phyloP scores from a whole-genome alignment of 176 grass and related monocot species.

The Puya raimondii region DNA sequence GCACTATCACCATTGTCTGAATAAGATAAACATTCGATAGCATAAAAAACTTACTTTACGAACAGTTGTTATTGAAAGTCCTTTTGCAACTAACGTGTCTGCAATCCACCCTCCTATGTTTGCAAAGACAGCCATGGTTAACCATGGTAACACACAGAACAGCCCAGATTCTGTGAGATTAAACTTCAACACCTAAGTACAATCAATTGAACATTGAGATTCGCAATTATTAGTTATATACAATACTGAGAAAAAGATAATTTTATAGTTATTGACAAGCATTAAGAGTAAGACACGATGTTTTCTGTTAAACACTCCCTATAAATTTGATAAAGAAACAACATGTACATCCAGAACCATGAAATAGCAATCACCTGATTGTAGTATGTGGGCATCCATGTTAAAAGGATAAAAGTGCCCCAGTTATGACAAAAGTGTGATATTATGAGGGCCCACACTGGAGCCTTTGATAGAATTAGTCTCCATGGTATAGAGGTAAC shows the following conservation, averaged over 20 bases:
- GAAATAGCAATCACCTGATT: constrained; percentile 55
- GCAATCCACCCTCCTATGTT: constrained; percentile 97
- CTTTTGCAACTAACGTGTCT: constrained; percentile 74
- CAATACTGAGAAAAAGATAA: not conserved
- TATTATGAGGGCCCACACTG: constrained; percentile 95
- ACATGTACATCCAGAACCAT: constrained; percentile 1
- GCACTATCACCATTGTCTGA: not conserved
- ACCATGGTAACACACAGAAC: constrained; percentile 86
- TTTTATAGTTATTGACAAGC: not conserved
- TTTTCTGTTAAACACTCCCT: too few relatives aligned
- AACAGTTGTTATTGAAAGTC: constrained; percentile 71
- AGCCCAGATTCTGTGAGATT: constrained; percentile 91
- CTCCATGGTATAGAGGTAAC: constrained; percentile 87
- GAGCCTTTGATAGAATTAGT: constrained; percentile 83
- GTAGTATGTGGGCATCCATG: constrained; percentile 99
- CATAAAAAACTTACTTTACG: constrained; percentile 56
- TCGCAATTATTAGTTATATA: not conserved
- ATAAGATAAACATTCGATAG: not conserved
- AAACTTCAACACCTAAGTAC: constrained; percentile 84
- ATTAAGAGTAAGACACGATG: not conserved
- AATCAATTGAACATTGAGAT: not conserved
- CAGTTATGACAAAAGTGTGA: constrained; percentile 99
- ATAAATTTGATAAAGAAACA: not conserved
- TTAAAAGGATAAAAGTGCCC: constrained; percentile 97
- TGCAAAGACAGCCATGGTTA: constrained; percentile 89